Conservation (phyloP, 2,329 filamentous ascomycete genomes). For the Taxawa tesnikishii region DNA sequence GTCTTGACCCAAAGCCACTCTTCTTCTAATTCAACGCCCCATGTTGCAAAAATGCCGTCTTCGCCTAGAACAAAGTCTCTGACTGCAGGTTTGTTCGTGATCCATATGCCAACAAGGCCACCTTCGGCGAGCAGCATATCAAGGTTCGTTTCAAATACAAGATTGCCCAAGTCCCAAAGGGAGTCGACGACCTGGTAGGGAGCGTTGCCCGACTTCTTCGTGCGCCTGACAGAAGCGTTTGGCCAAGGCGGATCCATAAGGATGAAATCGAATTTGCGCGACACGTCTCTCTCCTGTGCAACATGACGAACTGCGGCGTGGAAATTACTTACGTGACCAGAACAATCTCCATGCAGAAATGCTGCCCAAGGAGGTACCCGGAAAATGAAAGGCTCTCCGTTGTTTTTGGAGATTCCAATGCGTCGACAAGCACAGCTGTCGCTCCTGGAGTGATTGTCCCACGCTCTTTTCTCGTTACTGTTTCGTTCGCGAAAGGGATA, state of each 20-base stretch:
- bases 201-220: conserved; percentile 2
- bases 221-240: conserved; percentile 56
- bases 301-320: conserved; percentile 22
- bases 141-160: conserved; percentile 33
- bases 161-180: conserved; percentile 28
- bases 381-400: conserved; percentile 14
- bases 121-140: conserved; percentile 38
- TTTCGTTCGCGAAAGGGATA: too few species aligned
- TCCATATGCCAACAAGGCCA: conserved; percentile 59
- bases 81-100: conserved; percentile 57
- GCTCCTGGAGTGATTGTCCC: background rate
- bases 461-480: too few species aligned
- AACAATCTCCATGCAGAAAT: conserved; percentile 37
- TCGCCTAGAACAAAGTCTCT: conserved; percentile 42
- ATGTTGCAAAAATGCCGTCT: conserved; percentile 49
- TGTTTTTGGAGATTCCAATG: background rate
- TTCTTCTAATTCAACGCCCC: conserved; percentile 52
- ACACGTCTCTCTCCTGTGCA: conserved; percentile 28
- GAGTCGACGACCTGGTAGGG: conserved; percentile 7
- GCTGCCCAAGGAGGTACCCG: conserved; percentile 37
- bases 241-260: conserved; percentile 73
- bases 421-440: too few species aligned
- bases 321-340: conserved; percentile 19
- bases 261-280: conserved; percentile 50
- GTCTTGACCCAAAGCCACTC: conserved; percentile 76